Base-by-base conservation (phyloP, 495 filamentous ascomycete species). In the Podospora pseudopauciseta region DNA sequence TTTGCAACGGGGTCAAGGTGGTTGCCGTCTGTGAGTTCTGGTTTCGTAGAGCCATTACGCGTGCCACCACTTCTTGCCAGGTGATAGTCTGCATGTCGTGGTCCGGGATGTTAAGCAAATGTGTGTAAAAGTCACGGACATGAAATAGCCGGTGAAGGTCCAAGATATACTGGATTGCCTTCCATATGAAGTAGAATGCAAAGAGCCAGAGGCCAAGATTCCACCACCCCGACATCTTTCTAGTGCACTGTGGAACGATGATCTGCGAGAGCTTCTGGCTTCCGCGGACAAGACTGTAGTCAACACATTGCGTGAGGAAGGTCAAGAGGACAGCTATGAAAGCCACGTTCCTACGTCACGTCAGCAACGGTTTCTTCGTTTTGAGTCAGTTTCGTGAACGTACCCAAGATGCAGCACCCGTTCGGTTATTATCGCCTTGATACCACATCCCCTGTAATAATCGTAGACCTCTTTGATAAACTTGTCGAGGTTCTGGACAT, bases 21-120 rank as follows among this genome's bases (percentile, higher is more conserved):
- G 87, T 86, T 2, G 92, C 91, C 18, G 94, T 97, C 57, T 88
- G 86, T 28, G 92, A 88, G 72, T 99, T 99, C 49, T 89, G 84
- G 77, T 98, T 94, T 72, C 96, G 83, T 6, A 98, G 78, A 16
- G 86, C 84, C 89, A 97, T 97, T 65, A 99, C 82, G 59, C 93
- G 90, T 49, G 87, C 90, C 57, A 99, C 94, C 44, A 98, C 86
- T 68, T 96, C 90, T 76, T 97, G 93, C 95, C 95, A 99, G 7
- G 93, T 92, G 39, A 98, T 90, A 0, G 94, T 97, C 78, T 98
- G 96, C 74, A 99, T 96, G 68, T 99, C 96, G 23, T 87, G 81
- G 72, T 98, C 96, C 2, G 92, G 91, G 39, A 99, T 90, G 34
- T 90, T 89, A 18, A 99, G 86, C 6, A 97, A 84, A 74, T 97